phyloP scores from a whole-genome alignment of 2,329 filamentous ascomycete species.

The Cordyceps fumosorosea region DNA sequence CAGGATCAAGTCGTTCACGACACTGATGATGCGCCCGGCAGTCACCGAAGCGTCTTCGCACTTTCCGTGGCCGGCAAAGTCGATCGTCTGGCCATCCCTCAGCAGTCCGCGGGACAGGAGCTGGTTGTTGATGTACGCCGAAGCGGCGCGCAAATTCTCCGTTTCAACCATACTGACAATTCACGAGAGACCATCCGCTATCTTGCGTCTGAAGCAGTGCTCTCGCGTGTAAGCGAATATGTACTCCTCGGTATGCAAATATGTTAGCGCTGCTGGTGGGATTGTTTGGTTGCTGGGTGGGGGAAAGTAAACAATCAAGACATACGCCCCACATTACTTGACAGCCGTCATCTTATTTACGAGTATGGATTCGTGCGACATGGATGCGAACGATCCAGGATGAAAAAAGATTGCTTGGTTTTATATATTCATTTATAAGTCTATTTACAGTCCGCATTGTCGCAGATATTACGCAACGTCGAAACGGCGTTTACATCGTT shows the following conservation, averaged over 20 bases:
- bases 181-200: not conserved
- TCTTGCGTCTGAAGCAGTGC: not conserved
- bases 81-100: constrained; percentile 64
- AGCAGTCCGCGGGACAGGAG: constrained; percentile 59
- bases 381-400: too few relatives aligned
- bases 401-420: not conserved
- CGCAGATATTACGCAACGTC: not conserved
- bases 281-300: constrained; percentile 29
- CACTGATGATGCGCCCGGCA: constrained; percentile 81
- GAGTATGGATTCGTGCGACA: too few relatives aligned
- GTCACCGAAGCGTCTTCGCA: constrained; percentile 51
- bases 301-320: constrained; percentile 33
- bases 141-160: constrained; percentile 59
- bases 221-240: not conserved
- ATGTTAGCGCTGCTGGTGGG: not conserved
- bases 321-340: constrained; percentile 18
- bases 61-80: constrained; percentile 70
- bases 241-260: not conserved
- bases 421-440: not conserved
- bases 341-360: constrained; percentile 10
- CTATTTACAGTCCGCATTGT: not conserved
- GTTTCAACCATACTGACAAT: constrained; percentile 44
- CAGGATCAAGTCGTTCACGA: constrained; percentile 89
- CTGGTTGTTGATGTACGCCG: constrained; percentile 68
- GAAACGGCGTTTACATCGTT: not conserved